Evolutionary conservation across 2,329 filamentous ascomycete genomes (phyloP).

Genomic region (Colletotrichum theobromicola): DNA sequence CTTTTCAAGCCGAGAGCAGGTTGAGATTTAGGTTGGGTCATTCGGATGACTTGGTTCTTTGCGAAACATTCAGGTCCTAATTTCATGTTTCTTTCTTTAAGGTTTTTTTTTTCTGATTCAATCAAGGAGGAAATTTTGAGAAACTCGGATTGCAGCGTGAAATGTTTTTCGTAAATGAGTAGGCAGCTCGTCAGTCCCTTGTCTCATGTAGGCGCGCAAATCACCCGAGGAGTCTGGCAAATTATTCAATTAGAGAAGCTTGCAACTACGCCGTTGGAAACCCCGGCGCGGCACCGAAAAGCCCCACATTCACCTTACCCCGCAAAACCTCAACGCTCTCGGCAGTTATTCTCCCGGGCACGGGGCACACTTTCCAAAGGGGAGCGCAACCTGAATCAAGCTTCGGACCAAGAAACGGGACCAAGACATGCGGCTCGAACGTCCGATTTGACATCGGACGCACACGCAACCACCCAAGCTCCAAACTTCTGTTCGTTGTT

Average conservation of each 20-base stretch:
- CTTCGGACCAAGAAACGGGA: neutral
- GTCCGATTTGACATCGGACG: neutral
- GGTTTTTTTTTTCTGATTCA: too few relatives aligned
- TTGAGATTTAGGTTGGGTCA: too few relatives aligned
- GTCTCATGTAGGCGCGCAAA: neutral
- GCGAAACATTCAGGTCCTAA: too few relatives aligned
- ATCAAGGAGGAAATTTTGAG: too few relatives aligned
- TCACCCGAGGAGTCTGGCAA: too few relatives aligned
- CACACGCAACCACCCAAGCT: neutral
- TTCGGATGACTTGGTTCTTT: too few relatives aligned
- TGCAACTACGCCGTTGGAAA: neutral
- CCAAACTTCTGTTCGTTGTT: too few relatives aligned
- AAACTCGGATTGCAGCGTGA: neutral
- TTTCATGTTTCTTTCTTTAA: too few relatives aligned
- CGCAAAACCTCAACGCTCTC: neutral
- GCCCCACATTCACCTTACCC: neutral
- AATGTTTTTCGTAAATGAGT: accelerated
- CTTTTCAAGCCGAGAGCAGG: accelerated
- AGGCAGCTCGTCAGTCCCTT: neutral
- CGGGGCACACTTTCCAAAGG: neutral
- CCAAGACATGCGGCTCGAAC: neutral
- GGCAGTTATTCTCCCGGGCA: neutral
- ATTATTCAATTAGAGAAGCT: neutral
- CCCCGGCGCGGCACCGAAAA: accelerated
- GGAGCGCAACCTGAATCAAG: neutral